Evolutionary conservation across 768 basidiomycete species (phyloP), one percentile per base, ranked within the genome.

Genomic region (Tylopilus sp.): DNA sequence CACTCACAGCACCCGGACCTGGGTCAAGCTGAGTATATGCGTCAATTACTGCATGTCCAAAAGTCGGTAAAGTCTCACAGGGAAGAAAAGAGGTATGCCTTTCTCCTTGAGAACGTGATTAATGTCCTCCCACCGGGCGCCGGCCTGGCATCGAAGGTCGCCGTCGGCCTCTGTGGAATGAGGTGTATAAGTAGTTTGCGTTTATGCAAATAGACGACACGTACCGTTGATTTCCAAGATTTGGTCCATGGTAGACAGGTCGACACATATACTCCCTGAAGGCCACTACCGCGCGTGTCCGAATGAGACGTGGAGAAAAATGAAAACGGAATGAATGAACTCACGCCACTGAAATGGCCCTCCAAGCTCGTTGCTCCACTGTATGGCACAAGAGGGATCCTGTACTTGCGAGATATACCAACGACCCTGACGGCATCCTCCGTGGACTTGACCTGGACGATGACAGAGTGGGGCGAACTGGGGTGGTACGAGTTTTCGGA

Each of bases 301-400:
- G 31, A 20, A 55, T 40, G 45, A 53, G 44, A 51, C 22, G 50
- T 40, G 30, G 35, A 35, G 44, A 30, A 31, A 31, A 31, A 43
- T 9, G 7, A 4, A 26, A 33, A 26, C 2, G 2, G 3, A 39
- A 25, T 13, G 13, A 48, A 4, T 9, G 21, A 11, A 68, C 76
- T 50, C 52, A 89, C 88, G 25, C 87, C 88, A 43, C 81, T 80
- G 55, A 86, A 90, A 69, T 95, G 91, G 0, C 91, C 91, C 65
- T 95, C 93, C 12, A 95, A 75, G 61, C 85, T 86, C 0, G 91
- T 95, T 10, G 88, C 92, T 2, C 91, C 93, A 43, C 86, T 83
- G 61, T 86, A 94, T 3, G 91, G 82, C 15, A 82, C 82, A 23
- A 95, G 76, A 3, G 94, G 93, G 30, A 95, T 74, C 42, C 74